Conservation (phyloP, 2,329 filamentous ascomycete species). For the Lasiodiplodia theobromae region DNA sequence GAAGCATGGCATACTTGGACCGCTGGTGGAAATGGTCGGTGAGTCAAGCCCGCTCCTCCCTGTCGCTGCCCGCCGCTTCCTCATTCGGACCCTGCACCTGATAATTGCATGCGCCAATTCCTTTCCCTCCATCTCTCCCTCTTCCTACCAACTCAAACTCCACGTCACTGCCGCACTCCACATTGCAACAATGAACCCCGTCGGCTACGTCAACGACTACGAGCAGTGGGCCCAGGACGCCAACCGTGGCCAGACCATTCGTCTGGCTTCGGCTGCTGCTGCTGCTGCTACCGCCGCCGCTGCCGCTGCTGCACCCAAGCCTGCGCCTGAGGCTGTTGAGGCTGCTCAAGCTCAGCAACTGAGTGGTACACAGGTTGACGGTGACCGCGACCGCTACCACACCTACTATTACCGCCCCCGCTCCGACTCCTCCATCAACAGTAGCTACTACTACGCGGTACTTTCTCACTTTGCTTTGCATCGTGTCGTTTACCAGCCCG, state of each 20-base stretch:
- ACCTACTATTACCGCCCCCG: conserved; percentile 12
- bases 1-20: neutral
- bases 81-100: neutral
- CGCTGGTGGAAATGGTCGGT: neutral
- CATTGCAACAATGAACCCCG: conserved; percentile 7
- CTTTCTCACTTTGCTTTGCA: neutral
- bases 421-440: neutral
- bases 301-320: neutral
- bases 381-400: conserved; percentile 4
- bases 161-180: neutral
- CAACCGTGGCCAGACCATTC: conserved; percentile 1
- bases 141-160: conserved; percentile 4
- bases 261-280: neutral
- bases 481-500: neutral
- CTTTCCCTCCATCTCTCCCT: neutral
- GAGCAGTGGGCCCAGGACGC: conserved; percentile 6
- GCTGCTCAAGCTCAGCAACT: neutral
- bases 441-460: conserved; percentile 3
- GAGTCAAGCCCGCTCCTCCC: neutral
- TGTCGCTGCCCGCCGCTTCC: neutral
- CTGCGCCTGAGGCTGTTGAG: neutral
- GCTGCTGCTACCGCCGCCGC: neutral
- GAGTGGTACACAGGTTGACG: neutral
- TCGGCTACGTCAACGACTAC: conserved; percentile 16
- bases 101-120: neutral